Evolutionary conservation across 441 rosid species (phyloP), one percentile per base, ranked within the genome.

Genomic region (Erodium moschatum): DNA sequence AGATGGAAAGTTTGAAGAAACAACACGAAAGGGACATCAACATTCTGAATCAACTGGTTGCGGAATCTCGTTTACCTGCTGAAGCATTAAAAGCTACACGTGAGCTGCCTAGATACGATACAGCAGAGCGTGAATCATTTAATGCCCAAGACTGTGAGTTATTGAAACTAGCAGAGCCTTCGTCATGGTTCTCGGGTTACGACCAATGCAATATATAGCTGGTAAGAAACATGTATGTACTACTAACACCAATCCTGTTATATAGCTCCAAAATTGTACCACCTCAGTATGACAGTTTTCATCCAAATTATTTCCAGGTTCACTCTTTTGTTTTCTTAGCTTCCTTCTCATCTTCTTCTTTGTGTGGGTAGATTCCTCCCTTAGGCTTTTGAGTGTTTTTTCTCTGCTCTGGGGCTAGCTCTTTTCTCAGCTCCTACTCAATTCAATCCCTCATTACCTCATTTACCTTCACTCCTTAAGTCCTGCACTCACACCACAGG

Each of bases 161-260:
- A 66, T 72, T 86, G 9, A 86, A 83, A 75, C 82, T 87, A 1
- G 77, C 84, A 5, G 90, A 89, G 70, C 88, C 91, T 21, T 85
- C 90, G 21, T 78, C 82, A 1, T 95, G 97, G 99, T 95, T 92
- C 77, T 85, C 92, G 0, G 98, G 96, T 67, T 92, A 95, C 66
- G 98, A 95, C 67, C 82, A 95, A 7, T 95, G 98, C 95, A 95
- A 95, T 77, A 89, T 95, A 78, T 95, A 85, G 73, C 46, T 70
- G 44, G 18, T 77, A 75, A 0, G 7, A 24, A 61, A 61, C 69
- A 73, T 73, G 73, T 70, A 70, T 77, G 85, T 78, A 73, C 74
- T 70, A 76, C 65, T 65, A 65, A 64, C 60, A 68, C 5, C 65
- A 24, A 62, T 4, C 70, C 69, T 76, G 75, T 73, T 68, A 82